A percentile compares a stretch with the other conserved stretches of the same genome.
phyloP scores from a whole-genome alignment of 441 rosid genomes.

The Syzygium syzygioides region DNA sequence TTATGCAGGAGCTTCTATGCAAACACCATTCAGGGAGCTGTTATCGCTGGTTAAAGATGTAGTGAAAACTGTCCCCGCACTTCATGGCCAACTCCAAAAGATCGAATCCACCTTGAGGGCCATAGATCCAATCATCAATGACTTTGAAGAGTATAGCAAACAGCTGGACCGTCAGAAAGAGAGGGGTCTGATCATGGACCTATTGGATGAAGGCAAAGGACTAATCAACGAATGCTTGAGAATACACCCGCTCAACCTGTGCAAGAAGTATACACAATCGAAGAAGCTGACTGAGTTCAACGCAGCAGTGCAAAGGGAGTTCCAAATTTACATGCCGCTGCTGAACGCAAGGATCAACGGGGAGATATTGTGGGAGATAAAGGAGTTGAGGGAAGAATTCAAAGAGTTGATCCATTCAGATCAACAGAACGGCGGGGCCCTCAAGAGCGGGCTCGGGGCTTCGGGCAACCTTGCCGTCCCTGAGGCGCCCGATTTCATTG shows the following conservation, averaged over 20 bases:
- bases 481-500: conserved; percentile 1
- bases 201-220: neutral
- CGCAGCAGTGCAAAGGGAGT: neutral
- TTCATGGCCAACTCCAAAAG: neutral
- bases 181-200: neutral
- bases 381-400: neutral
- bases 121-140: neutral
- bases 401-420: neutral
- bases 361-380: too few species aligned
- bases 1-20: too few species aligned
- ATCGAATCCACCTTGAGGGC: neutral
- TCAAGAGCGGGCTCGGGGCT: neutral
- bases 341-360: too few species aligned
- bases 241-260: neutral
- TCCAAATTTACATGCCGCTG: neutral
- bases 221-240: neutral
- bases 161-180: neutral
- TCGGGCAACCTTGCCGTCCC: neutral
- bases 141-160: neutral
- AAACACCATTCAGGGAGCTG: too few species aligned
- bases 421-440: neutral
- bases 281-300: neutral
- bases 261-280: neutral
- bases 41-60: too few species aligned
- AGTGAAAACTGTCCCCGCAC: too few species aligned